Evolutionary conservation across 495 filamentous ascomycete genomes (phyloP).

Genomic region (Penicillium herquei): DNA sequence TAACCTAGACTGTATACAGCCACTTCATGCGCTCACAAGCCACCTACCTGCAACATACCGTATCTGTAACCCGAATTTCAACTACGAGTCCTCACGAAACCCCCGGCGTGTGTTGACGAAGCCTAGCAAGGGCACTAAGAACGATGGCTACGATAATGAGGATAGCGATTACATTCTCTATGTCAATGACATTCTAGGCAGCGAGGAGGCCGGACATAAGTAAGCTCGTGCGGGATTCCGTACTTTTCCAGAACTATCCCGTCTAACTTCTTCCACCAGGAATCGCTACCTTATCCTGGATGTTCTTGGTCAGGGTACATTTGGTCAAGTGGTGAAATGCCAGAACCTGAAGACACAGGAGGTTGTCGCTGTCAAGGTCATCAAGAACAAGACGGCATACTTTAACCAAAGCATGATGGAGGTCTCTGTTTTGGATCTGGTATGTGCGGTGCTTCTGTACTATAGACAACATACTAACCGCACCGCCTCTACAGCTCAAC

Average conservation of each 20-base stretch:
- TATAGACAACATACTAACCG: slow-evolving; percentile 21
- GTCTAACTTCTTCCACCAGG: slow-evolving; percentile 41
- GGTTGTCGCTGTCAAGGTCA: slow-evolving; percentile 98
- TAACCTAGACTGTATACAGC: slow-evolving; percentile 51
- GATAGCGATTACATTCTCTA: slow-evolving; percentile 99
- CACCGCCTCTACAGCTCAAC: slow-evolving; percentile 65
- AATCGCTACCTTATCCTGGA: slow-evolving; percentile 98
- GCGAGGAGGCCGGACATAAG: slow-evolving; percentile 97
- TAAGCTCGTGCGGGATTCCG: slow-evolving; percentile 37
- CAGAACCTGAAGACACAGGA: slow-evolving; percentile 98
- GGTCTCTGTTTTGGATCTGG: slow-evolving; percentile 94
- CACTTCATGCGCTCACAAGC: slow-evolving; percentile 91
- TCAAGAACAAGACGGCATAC: slow-evolving; percentile 98
- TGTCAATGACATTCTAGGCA: slow-evolving; percentile 97
- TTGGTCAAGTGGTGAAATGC: slow-evolving; percentile 99
- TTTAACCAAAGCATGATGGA: slow-evolving; percentile 99
- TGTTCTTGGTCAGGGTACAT: slow-evolving; percentile 96
- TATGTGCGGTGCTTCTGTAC: slow-evolving; percentile 38
- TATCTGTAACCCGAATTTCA: slow-evolving; percentile 97
- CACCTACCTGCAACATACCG: slow-evolving; percentile 94
- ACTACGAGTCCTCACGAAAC: slow-evolving; percentile 99
- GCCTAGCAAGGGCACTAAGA: slow-evolving; percentile 97
- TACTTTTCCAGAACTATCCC: not conserved
- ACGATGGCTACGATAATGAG: slow-evolving; percentile 98
- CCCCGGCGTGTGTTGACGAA: slow-evolving; percentile 97